Percentiles rank a stretch among this genome's conserved stretches.
phyloP scores from a whole-genome alignment of 2,329 filamentous ascomycete species.

The Diaporthe amygdali region DNA sequence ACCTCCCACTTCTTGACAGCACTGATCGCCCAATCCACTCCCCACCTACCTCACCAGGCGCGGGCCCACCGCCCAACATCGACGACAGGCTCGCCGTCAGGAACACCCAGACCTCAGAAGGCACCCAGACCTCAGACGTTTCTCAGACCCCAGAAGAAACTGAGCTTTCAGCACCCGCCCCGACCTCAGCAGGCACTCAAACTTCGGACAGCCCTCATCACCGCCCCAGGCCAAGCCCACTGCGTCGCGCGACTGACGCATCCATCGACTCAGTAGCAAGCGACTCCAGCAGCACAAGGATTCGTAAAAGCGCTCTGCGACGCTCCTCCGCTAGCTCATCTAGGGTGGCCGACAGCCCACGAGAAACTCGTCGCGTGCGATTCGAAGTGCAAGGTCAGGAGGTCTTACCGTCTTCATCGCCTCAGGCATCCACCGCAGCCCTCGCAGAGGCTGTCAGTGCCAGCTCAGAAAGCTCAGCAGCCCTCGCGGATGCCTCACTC shows the following conservation, averaged over 20 bases:
- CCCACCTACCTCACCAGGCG: constrained; percentile 26
- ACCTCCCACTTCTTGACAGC: constrained; percentile 65
- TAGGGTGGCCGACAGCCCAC: constrained; percentile 44
- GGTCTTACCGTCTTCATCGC: constrained; percentile 64
- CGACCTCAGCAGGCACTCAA: neutral
- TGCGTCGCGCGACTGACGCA: constrained; percentile 50
- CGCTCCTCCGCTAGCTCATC: constrained; percentile 56
- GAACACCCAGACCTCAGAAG: constrained; percentile 20
- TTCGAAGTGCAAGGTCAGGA: constrained; percentile 66
- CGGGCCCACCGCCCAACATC: constrained; percentile 26
- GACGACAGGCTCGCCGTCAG: constrained; percentile 20
- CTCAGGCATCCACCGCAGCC: constrained; percentile 41
- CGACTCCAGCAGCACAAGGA: constrained; percentile 44
- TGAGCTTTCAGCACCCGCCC: constrained; percentile 9
- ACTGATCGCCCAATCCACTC: constrained; percentile 34
- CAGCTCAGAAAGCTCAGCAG: constrained; percentile 19
- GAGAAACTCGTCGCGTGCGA: constrained; percentile 61
- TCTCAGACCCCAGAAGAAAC: neutral
- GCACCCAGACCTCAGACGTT: neutral
- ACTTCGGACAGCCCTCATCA: constrained; percentile 5
- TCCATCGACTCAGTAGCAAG: constrained; percentile 60
- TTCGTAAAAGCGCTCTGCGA: constrained; percentile 61
- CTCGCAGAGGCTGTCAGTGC: constrained; percentile 24
- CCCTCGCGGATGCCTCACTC: constrained; percentile 29
- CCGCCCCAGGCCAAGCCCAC: constrained; percentile 32